phyloP scores from a whole-genome alignment of 2,329 filamentous ascomycete species.

The Talaromyces sp. region DNA sequence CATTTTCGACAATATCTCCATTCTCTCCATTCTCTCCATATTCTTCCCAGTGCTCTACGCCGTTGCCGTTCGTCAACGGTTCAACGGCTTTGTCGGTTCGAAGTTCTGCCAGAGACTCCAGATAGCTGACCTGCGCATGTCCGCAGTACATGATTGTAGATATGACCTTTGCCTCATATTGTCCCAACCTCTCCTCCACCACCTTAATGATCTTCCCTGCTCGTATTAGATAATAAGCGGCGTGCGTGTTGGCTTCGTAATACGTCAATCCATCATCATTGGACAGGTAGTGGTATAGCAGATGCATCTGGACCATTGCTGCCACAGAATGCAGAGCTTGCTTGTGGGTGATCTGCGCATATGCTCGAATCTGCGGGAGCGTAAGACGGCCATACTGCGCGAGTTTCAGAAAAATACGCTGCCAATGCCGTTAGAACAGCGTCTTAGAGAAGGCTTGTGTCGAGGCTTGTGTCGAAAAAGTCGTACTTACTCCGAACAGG shows the following conservation, averaged over 20 bases:
- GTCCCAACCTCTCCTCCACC: constrained; percentile 67
- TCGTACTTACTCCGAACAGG: constrained; percentile 71
- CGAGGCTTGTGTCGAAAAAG: neutral
- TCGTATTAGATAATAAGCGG: constrained; percentile 76
- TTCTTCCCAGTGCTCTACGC: constrained; percentile 10
- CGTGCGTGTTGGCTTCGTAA: constrained; percentile 77
- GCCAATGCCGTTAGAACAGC: neutral
- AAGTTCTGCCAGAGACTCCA: constrained; percentile 35
- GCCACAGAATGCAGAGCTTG: constrained; percentile 76
- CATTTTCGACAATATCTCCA: neutral
- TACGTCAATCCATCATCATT: constrained; percentile 57
- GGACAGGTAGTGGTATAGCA: constrained; percentile 68
- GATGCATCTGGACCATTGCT: constrained; percentile 81
- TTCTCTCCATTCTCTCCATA: neutral
- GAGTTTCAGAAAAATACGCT: constrained; percentile 82
- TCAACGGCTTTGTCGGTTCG: constrained; percentile 14
- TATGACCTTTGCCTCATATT: constrained; percentile 67
- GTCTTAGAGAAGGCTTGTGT: neutral
- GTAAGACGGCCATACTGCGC: constrained; percentile 72
- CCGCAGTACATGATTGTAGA: constrained; percentile 71
- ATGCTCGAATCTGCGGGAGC: constrained; percentile 61
- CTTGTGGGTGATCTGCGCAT: constrained; percentile 66
- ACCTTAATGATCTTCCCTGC: constrained; percentile 74
- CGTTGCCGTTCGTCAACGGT: constrained; percentile 17
- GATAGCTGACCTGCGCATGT: constrained; percentile 55